Base-by-base conservation (phyloP, 225 moss, liverwort and hornwort species). In the Sphagnum tenellum region DNA sequence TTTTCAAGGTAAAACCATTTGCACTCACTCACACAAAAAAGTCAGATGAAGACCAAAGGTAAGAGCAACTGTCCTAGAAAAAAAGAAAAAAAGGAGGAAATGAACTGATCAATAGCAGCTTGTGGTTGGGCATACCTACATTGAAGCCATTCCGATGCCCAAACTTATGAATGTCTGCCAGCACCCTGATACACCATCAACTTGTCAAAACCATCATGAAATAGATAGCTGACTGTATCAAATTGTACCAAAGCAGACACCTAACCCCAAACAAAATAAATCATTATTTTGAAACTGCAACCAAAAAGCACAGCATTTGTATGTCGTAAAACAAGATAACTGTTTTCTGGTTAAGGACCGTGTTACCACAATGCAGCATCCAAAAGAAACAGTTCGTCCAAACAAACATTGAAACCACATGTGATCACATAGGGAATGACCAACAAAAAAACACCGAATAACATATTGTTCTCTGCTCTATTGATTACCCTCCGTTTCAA, bases 101-200 rank as follows among this genome's bases (percentile, higher is more conserved):
- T 46, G 12, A 6, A 44, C 7, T 29, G n/a, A 29, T 29, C 29
- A 44, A 4, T 14, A 49, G 47, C 5, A 50, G n/a, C 4, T 60
- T 47, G 48, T 57, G 58, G 58, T 12, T 68, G 44, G 12, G 60
- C 79, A 65, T 12, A 94, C 94, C 91, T 68, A 78, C 49, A 73
- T 96, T 96, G 85, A 92, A 96, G 70, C 82, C 69, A 63, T 77
- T 81, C 71, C 96, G 92, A 80, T 92, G 89, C 54, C 96, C 96
- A 59, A 85, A 85, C 74, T 83, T 79, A 73, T 96, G 92, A 69
- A 96, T 88, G 64, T 96, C 96, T 59, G 88, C 81, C 60, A 96
- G 62, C 59, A 92, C 92, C 79, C 95, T 94, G 89, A 78, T 72
- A 83, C 29, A 29, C 29, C 29, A 29, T 29, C 29, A 29, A 29